Base-by-base conservation (phyloP, 2,329 filamentous ascomycete species). In the Pseudopyricularia cyperi region DNA sequence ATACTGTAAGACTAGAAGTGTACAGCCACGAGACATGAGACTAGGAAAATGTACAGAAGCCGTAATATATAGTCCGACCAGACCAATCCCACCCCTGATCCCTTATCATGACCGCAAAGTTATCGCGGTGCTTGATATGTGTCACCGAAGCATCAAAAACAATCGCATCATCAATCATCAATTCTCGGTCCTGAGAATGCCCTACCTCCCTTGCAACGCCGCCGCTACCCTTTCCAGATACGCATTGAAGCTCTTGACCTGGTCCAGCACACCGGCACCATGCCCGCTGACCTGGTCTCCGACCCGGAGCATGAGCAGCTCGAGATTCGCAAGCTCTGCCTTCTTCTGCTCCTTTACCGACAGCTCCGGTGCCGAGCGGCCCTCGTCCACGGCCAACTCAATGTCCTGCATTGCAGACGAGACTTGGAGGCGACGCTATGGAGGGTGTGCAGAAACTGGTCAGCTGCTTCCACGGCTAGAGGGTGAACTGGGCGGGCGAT, bases 321-420 rank as follows among this genome's bases (percentile, higher is more conserved):
- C 79, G 0, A 81, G 69, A 42, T 81, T 82, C 34, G 70, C 71
- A 48, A 80, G 63, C 30, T 79, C 74, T 1, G 72, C 72, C 46
- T 63, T 63, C 56, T 74, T 75, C 56, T 75, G 66, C 55, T 71
- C 69, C 14, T 71, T 68, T 1, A 66, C 61, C 1, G 70, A 63
- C 11, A 76, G 63, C 24, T 75, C 70, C 1, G 72, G 66, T 1
- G 74, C 75, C 24, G 72, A 71, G 4, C 70, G 61, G 11, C 65
- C 66, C 51, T 63, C 63, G 52, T 67, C 68, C 9, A 68, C 68
- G 0, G 75, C 79, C 17, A 83, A 63, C 51, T 83, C 80, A 52
- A 84, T 73, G 53, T 83, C 76, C 56, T 83, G 75, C 71, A 83
- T 77, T 7, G 74, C 64, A 3, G 73, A 70, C 17, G 81, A 84